phyloP scores from a whole-genome alignment of 1,139 yeast genomes.

The Geotrichum bryndzae region DNA sequence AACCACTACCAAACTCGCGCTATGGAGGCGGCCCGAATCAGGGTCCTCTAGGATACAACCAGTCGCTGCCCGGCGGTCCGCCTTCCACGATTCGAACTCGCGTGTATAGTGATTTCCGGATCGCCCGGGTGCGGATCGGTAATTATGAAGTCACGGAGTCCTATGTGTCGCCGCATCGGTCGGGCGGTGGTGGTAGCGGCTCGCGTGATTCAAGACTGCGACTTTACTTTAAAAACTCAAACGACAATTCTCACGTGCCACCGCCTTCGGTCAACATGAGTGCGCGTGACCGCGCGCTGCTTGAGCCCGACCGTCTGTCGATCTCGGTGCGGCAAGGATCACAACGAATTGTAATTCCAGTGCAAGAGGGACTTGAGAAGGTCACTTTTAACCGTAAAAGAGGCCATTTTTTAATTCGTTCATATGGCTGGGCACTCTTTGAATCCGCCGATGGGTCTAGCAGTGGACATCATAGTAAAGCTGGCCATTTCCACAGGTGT shows the following conservation, averaged over 20 bases:
- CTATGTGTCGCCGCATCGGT: not conserved
- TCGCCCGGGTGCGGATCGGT: conserved; percentile 23
- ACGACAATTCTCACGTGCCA: conserved; percentile 9
- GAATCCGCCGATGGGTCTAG: conserved; percentile 18
- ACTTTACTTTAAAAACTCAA: conserved; percentile 20
- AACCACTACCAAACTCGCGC: not conserved
- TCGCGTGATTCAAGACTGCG: conserved; percentile 23
- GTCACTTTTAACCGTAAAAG: conserved; percentile 21
- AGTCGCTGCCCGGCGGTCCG: not conserved
- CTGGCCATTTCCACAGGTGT: conserved; percentile 20
- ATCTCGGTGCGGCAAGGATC: conserved; percentile 24
- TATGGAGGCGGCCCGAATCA: not conserved
- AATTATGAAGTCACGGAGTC: conserved; percentile 20
- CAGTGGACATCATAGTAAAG: not conserved
- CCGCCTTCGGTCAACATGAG: conserved; percentile 10
- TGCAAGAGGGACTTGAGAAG: conserved; percentile 24
- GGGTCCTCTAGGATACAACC: not conserved
- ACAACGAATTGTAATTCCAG: conserved; percentile 26
- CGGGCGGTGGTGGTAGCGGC: not conserved
- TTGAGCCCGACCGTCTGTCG: conserved; percentile 26
- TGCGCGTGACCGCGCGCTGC: conserved; percentile 22
- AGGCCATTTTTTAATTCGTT: conserved; percentile 22
- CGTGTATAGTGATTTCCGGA: conserved; percentile 24
- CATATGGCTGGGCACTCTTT: conserved; percentile 26
- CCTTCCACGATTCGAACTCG: not conserved